These are phyloP conservation scores for Linum lewisii DNA, from an alignment of 345 rosid species.

Conservation along the genomic window DNA sequence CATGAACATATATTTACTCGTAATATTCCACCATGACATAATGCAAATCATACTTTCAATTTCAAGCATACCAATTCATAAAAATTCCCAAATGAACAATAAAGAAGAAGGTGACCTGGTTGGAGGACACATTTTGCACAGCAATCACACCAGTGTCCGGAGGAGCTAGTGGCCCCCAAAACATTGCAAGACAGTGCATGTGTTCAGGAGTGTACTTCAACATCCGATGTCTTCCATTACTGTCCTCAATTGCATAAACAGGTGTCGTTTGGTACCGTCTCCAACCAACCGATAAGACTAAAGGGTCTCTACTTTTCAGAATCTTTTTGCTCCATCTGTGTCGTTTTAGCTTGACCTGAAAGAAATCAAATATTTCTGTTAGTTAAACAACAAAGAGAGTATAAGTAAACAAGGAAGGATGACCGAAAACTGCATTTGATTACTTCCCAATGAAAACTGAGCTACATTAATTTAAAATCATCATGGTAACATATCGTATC, in stretches of 20 bases:
- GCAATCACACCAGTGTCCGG: slow-evolving; percentile 83
- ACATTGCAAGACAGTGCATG: slow-evolving; percentile 91
- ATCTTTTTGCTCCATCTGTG: slow-evolving; percentile 95
- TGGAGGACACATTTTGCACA: slow-evolving; percentile 67
- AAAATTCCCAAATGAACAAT: not conserved
- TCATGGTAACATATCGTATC: too few species aligned
- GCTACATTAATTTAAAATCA: too few species aligned
- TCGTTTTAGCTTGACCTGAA: slow-evolving; percentile 68
- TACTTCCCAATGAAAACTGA: not conserved
- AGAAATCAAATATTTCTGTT: not conserved
- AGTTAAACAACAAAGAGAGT: not conserved
- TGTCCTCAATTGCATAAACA: slow-evolving; percentile 75
- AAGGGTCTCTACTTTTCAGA: slow-evolving; percentile 80
- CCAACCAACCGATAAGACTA: slow-evolving; percentile 90
- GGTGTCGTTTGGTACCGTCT: slow-evolving; percentile 88
- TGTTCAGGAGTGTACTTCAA: slow-evolving; percentile 93
- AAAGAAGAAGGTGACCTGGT: slow-evolving; percentile 44
- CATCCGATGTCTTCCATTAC: slow-evolving; percentile 86
- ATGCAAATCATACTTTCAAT: not conserved
- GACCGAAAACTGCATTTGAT: not conserved
- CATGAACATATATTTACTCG: too few species aligned
- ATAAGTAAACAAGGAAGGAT: not conserved
- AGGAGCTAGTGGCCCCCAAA: slow-evolving; percentile 98
- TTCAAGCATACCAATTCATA: too few species aligned
- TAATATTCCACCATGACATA: too few species aligned